Evolutionary conservation across 2,329 filamentous ascomycete genomes (phyloP).

Genomic region (Juglanconis sp.): DNA sequence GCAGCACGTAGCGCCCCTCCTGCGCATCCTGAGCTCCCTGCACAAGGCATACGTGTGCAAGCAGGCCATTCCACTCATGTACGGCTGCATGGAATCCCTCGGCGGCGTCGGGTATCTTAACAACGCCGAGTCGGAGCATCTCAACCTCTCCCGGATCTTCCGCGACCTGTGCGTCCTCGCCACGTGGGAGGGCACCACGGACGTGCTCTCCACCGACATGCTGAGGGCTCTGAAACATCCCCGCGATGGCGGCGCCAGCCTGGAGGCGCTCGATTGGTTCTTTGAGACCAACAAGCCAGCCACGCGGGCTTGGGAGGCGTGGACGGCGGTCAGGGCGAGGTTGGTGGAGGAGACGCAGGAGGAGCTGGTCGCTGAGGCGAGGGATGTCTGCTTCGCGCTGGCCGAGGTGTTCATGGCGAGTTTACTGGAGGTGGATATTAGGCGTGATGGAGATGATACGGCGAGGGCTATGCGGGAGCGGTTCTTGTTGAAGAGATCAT

Average conservation of each 20-base stretch:
- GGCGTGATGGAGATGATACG: slow-evolving; percentile 33
- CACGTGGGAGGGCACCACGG: slow-evolving; percentile 67
- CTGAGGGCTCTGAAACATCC: slow-evolving; percentile 44
- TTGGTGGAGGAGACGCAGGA: slow-evolving; percentile 34
- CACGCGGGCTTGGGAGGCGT: slow-evolving; percentile 32
- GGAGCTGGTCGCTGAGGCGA: slow-evolving; percentile 43
- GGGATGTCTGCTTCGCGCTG: slow-evolving; percentile 40
- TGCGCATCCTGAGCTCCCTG: slow-evolving; percentile 58
- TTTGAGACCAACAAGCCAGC: neutral
- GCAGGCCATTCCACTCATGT: slow-evolving; percentile 45
- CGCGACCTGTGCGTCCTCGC: slow-evolving; percentile 57
- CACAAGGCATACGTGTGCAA: slow-evolving; percentile 58
- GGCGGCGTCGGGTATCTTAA: slow-evolving; percentile 66
- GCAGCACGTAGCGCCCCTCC: slow-evolving; percentile 38
- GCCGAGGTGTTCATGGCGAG: slow-evolving; percentile 42
- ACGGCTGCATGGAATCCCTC: slow-evolving; percentile 60
- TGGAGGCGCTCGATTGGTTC: slow-evolving; percentile 43
- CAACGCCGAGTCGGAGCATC: slow-evolving; percentile 56
- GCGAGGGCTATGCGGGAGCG: slow-evolving; percentile 37
- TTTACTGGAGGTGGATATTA: slow-evolving; percentile 40
- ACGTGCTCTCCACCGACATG: slow-evolving; percentile 59
- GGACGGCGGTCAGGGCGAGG: slow-evolving; percentile 36
- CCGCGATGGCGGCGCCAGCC: slow-evolving; percentile 18
- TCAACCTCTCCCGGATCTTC: slow-evolving; percentile 65
- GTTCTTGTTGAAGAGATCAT: slow-evolving; percentile 32